These are phyloP conservation scores for Lecanicillium sp. DNA, from an alignment of 2,329 filamentous ascomycete genomes.

Conservation along the genomic window DNA sequence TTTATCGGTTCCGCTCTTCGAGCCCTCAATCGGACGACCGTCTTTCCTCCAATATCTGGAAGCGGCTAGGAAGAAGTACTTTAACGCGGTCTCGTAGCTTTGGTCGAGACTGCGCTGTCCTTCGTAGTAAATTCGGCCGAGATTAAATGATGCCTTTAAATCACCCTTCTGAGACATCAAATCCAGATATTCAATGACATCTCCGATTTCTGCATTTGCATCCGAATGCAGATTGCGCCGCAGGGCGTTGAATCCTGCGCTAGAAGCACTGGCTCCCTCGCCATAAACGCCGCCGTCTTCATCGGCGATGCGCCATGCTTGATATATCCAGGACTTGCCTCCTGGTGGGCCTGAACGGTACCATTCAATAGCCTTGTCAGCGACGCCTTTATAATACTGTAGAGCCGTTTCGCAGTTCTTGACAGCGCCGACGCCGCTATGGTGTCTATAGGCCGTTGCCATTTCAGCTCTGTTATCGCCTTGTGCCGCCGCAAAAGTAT, in stretches of 20 bases:
- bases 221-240: constrained; percentile 67
- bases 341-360: constrained; percentile 86
- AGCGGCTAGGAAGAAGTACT: constrained; percentile 73
- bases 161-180: constrained; percentile 86
- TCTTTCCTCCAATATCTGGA: constrained; percentile 75
- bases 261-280: constrained; percentile 84
- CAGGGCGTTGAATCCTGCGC: constrained; percentile 74
- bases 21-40: constrained; percentile 63
- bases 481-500: constrained; percentile 82
- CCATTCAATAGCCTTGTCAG: constrained; percentile 85
- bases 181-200: constrained; percentile 90
- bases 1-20: constrained; percentile 64
- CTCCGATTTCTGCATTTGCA: constrained; percentile 77
- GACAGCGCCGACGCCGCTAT: constrained; percentile 75
- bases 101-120: constrained; percentile 67
- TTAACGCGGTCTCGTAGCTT: constrained; percentile 65
- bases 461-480: constrained; percentile 85
- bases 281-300: constrained; percentile 90
- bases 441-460: constrained; percentile 82
- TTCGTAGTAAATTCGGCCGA: constrained; percentile 83
- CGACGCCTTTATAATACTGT: constrained; percentile 85
- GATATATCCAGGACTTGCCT: constrained; percentile 66
- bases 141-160: constrained; percentile 74
- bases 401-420: constrained; percentile 79
- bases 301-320: constrained; percentile 81